These are phyloP conservation scores for Radiomyces spectabilis DNA, from an alignment of 192 early-diverging fungal genomes.

Conservation along the genomic window DNA sequence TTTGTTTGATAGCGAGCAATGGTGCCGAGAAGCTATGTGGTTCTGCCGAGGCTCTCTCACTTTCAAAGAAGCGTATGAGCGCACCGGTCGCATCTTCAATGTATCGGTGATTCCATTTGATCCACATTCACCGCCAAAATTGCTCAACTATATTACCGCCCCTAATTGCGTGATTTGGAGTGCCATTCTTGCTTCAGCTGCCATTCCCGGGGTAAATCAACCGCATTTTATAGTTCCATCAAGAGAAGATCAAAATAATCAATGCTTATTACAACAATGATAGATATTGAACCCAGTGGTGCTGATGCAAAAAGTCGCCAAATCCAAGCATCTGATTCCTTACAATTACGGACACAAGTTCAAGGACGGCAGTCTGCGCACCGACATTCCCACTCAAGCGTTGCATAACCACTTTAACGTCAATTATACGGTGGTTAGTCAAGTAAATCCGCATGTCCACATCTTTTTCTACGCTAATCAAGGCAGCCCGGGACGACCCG, in stretches of 20 bases:
- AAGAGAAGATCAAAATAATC: background rate
- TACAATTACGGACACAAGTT: constrained; percentile 71
- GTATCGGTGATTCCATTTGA: constrained; percentile 74
- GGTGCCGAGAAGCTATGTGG: constrained; percentile 60
- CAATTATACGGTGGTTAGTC: constrained; percentile 78
- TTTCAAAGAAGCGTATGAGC: constrained; percentile 84
- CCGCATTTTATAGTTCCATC: background rate
- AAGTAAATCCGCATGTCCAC: constrained; percentile 86
- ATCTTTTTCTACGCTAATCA: constrained; percentile 81
- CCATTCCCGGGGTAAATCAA: constrained; percentile 62
- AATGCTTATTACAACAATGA: background rate
- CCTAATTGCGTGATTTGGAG: constrained; percentile 83
- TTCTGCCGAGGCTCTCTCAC: constrained; percentile 73
- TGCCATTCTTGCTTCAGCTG: constrained; percentile 75
- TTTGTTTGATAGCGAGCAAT: constrained; percentile 53
- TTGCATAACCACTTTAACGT: constrained; percentile 77
- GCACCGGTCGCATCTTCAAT: constrained; percentile 83
- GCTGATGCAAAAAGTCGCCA: constrained; percentile 66
- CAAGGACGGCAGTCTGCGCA: constrained; percentile 85
- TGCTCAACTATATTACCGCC: constrained; percentile 84
- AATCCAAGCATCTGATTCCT: constrained; percentile 54
- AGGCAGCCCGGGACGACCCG: constrained; percentile 70
- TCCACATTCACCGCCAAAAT: constrained; percentile 65
- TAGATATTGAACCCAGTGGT: constrained; percentile 73
- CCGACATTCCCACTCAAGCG: constrained; percentile 70